Conservation (phyloP, 2,329 filamentous ascomycete species). For the Colletotrichum sp. region DNA sequence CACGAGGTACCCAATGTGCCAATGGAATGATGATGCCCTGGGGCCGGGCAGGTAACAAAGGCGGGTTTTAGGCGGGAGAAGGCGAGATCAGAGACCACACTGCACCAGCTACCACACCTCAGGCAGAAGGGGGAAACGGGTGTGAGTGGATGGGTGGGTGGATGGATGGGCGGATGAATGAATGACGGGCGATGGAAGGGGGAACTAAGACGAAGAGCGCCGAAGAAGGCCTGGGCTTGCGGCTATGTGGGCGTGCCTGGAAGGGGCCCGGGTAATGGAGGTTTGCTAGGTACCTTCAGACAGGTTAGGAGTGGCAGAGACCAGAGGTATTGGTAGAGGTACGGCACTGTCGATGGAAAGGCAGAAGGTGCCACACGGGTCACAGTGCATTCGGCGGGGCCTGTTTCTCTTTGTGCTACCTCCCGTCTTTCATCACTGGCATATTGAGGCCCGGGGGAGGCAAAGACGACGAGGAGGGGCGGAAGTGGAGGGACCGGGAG, state of each 20-base stretch:
- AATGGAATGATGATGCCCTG: background rate
- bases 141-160: background rate
- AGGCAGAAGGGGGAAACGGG: background rate
- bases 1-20: background rate
- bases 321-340: background rate
- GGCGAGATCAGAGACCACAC: background rate
- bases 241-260: constrained; percentile 6
- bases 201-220: background rate
- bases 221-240: constrained; percentile 14
- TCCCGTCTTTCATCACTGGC: background rate
- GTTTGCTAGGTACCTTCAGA: background rate
- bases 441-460: background rate
- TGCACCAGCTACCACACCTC: background rate
- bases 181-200: background rate
- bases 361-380: constrained; percentile 9
- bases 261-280: background rate
- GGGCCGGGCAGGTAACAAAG: background rate
- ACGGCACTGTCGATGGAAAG: background rate
- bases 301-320: background rate
- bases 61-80: background rate
- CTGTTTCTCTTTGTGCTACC: background rate
- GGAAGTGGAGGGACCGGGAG: background rate
- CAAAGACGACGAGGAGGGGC: background rate
- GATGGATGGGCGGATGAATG: background rate
- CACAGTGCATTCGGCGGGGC: background rate